These are phyloP conservation scores for Melaleuca quinquenervia DNA, from an alignment of 345 rosid genomes.

Conservation along the genomic window DNA sequence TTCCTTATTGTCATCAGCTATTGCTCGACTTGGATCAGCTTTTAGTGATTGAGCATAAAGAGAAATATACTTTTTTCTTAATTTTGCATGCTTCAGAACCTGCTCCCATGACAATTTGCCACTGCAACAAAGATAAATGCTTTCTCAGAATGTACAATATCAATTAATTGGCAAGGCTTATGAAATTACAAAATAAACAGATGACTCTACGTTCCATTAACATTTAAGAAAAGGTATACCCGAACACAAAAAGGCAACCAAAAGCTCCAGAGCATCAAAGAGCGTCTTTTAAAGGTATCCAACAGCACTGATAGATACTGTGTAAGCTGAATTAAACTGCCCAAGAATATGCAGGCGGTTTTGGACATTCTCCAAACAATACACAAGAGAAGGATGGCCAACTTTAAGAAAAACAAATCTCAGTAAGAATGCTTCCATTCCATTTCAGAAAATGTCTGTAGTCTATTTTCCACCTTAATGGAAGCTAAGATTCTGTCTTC, in stretches of 20 bases:
- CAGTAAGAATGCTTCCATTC: background rate
- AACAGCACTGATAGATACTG: background rate
- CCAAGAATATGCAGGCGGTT: background rate
- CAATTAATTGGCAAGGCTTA: background rate
- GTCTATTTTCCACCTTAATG: background rate
- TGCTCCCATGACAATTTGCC: conserved; percentile 95
- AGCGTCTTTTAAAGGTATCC: background rate
- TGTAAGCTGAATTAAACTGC: background rate
- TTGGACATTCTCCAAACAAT: background rate
- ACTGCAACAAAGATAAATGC: conserved; percentile 45
- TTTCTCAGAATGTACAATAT: conserved; percentile 11
- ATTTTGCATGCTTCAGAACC: conserved; percentile 54
- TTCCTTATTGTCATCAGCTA: conserved; percentile 70
- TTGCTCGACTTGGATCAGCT: conserved; percentile 48
- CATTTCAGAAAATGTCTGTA: background rate
- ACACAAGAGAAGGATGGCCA: background rate
- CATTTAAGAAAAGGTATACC: background rate
- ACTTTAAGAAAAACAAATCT: background rate
- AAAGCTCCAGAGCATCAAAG: background rate
- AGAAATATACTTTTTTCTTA: conserved; percentile 84
- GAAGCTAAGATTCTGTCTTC: background rate
- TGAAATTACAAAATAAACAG: background rate
- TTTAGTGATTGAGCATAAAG: conserved; percentile 82
- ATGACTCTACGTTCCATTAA: background rate
- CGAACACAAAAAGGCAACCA: background rate